phyloP scores from a whole-genome alignment of 2,329 filamentous ascomycete species.

The Fusarium nodosum region DNA sequence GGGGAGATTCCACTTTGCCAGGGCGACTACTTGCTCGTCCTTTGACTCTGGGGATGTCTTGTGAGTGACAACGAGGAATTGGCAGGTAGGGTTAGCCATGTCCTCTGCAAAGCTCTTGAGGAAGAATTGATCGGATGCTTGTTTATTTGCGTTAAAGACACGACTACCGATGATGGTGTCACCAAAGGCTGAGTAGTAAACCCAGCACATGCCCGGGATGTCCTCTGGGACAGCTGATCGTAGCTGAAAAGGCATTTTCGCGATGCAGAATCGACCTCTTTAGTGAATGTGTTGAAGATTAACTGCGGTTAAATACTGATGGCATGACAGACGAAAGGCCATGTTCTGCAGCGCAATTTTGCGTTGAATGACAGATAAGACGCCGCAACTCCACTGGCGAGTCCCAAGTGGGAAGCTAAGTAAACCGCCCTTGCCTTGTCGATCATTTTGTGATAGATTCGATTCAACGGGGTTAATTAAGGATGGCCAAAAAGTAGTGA shows the following conservation, averaged over 20 bases:
- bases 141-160: constrained; percentile 54
- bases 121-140: constrained; percentile 55
- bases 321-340: neutral
- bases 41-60: constrained; percentile 47
- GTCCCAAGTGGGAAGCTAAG: constrained; percentile 15
- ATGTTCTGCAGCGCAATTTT: constrained; percentile 8
- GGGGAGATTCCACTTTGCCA: constrained; percentile 63
- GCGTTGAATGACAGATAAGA: neutral
- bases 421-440: constrained; percentile 15
- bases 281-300: neutral
- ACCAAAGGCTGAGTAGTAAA: constrained; percentile 63
- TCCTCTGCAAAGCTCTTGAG: constrained; percentile 54
- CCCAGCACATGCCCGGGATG: constrained; percentile 56
- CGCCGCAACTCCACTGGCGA: constrained; percentile 23
- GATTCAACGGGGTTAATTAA: neutral
- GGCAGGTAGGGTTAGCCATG: constrained; percentile 55
- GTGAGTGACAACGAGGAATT: constrained; percentile 57
- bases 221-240: constrained; percentile 59
- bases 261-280: neutral
- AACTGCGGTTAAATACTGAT: neutral
- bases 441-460: constrained; percentile 10
- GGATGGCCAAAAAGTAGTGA: neutral
- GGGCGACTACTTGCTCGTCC: constrained; percentile 56
- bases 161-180: constrained; percentile 54
- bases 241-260: constrained; percentile 50